phyloP scores from a whole-genome alignment of 1,139 yeast species.

The Ogataea hybrid region DNA sequence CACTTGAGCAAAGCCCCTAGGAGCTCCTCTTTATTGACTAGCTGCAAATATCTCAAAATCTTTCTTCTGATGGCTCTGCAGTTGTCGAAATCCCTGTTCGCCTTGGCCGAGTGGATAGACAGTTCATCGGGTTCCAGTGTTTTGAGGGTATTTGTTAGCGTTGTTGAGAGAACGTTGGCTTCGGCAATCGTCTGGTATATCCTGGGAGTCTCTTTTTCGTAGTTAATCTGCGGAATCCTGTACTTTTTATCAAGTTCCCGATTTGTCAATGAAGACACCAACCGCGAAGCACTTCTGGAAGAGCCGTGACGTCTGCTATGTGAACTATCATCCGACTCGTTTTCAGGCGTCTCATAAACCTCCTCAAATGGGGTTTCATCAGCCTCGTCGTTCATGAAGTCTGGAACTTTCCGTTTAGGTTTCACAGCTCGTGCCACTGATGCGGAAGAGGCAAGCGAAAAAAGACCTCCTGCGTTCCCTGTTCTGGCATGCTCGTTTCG shows the following conservation, averaged over 20 bases:
- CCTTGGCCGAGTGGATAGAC: slow-evolving; percentile 62
- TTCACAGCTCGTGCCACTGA: slow-evolving; percentile 7
- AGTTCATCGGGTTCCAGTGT: slow-evolving; percentile 48
- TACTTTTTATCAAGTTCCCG: slow-evolving; percentile 54
- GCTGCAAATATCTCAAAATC: slow-evolving; percentile 77
- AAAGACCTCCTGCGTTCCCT: slow-evolving; percentile 51
- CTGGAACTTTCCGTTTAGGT: slow-evolving; percentile 31
- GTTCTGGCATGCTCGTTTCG: slow-evolving; percentile 49
- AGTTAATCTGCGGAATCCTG: slow-evolving; percentile 66
- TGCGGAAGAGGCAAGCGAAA: slow-evolving; percentile 42
- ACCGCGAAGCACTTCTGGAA: not conserved
- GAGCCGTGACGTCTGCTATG: not conserved
- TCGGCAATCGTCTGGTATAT: slow-evolving; percentile 71
- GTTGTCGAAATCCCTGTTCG: slow-evolving; percentile 62
- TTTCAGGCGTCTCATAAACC: slow-evolving; percentile 19
- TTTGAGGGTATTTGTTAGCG: slow-evolving; percentile 63
- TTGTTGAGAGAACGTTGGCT: slow-evolving; percentile 71
- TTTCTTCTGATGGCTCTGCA: slow-evolving; percentile 77
- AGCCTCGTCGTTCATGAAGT: slow-evolving; percentile 48
- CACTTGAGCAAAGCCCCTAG: slow-evolving; percentile 84
- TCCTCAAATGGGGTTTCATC: slow-evolving; percentile 36
- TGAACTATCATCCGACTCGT: not conserved
- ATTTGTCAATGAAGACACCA: slow-evolving; percentile 24
- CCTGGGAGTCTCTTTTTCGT: slow-evolving; percentile 70
- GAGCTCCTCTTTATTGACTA: slow-evolving; percentile 79